Evolutionary conservation across 2,329 filamentous ascomycete species (phyloP).

Genomic region (Fusarium nematophilum): DNA sequence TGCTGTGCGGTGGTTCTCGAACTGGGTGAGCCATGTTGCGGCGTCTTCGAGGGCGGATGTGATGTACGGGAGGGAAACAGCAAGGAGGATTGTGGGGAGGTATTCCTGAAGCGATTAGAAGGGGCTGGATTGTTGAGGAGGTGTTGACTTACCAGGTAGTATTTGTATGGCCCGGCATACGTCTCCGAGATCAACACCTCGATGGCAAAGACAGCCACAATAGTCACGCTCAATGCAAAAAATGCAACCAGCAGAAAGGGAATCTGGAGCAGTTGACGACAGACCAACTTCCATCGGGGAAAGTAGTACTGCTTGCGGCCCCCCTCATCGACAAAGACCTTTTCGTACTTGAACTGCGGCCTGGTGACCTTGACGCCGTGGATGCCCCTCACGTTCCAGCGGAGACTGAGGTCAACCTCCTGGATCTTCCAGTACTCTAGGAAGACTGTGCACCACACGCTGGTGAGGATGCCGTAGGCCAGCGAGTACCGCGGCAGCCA

Average conservation of each 20-base stretch:
- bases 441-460: conserved; percentile 78
- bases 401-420: conserved; percentile 75
- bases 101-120: conserved; percentile 66
- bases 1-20: conserved; percentile 80
- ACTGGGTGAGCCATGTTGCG: conserved; percentile 73
- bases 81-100: conserved; percentile 77
- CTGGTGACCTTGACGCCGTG: conserved; percentile 74
- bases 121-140: fast-evolving
- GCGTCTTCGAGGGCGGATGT: conserved; percentile 70
- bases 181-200: conserved; percentile 82
- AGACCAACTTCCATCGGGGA: conserved; percentile 71
- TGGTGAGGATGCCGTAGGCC: conserved; percentile 73
- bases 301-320: conserved; percentile 73
- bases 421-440: conserved; percentile 85
- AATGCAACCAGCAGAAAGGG: conserved; percentile 74
- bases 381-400: conserved; percentile 79
- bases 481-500: conserved; percentile 77
- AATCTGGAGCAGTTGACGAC: conserved; percentile 74
- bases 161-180: conserved; percentile 76
- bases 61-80: conserved; percentile 73
- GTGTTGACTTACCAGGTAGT: conserved; percentile 64
- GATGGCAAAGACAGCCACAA: conserved; percentile 76
- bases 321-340: conserved; percentile 69
- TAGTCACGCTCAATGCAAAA: conserved; percentile 71
- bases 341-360: conserved; percentile 72